Percentiles rank a stretch among this genome's conserved stretches.
Evolutionary conservation across 192 early-diverging fungal species (phyloP).

Genomic region (Gonapodya prolifera): DNA sequence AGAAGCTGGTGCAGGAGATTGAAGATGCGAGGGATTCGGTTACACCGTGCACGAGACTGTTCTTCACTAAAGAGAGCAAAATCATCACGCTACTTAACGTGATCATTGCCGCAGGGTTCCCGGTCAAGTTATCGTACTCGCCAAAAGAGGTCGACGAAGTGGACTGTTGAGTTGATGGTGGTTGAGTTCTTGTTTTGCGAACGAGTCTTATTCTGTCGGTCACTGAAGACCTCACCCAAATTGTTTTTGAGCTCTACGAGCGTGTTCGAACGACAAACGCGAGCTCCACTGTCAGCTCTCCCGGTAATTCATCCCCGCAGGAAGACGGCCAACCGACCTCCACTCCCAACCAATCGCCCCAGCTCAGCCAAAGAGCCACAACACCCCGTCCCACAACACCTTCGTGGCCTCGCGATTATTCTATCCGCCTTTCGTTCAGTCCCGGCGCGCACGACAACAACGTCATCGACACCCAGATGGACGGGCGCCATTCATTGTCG

Average conservation of each 20-base stretch:
- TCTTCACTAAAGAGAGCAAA: constrained; percentile 93
- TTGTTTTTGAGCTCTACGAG: constrained; percentile 94
- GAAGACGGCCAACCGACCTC: neutral
- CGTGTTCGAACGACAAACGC: constrained; percentile 38
- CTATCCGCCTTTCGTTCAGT: constrained; percentile 75
- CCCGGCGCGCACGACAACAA: constrained; percentile 85
- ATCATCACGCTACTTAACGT: constrained; percentile 86
- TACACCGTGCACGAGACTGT: constrained; percentile 59
- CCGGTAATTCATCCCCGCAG: neutral
- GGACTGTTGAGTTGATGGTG: constrained; percentile 53
- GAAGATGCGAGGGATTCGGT: constrained; percentile 35
- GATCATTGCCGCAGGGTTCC: constrained; percentile 73
- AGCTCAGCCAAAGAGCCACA: neutral
- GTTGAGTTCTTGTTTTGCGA: neutral
- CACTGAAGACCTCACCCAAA: constrained; percentile 76
- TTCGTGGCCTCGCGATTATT: constrained; percentile 57
- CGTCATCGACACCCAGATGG: constrained; percentile 76
- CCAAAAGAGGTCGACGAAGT: constrained; percentile 63
- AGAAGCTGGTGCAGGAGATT: constrained; percentile 66
- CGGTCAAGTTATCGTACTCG: constrained; percentile 39
- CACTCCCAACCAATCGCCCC: constrained; percentile 7
- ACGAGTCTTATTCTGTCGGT: neutral
- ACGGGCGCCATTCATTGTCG: constrained; percentile 67
- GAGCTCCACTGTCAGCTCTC: constrained; percentile 5
- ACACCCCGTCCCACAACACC: constrained; percentile 9